Base-by-base conservation (phyloP, 2,329 filamentous ascomycete species). In the Thelonectria discophora region DNA sequence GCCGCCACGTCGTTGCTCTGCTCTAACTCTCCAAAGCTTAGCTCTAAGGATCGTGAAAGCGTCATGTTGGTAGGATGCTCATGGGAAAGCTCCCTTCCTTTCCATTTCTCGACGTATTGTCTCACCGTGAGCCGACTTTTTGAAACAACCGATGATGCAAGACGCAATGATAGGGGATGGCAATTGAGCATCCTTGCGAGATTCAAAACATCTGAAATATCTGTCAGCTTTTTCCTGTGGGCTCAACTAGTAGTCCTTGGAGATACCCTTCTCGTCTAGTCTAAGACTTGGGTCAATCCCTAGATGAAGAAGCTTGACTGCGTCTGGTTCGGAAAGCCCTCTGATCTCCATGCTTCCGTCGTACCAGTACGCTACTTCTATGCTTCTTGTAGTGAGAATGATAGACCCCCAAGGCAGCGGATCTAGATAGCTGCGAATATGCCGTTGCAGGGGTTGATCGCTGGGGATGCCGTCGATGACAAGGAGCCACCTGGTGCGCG, bases 121-220 rank as follows among this genome's bases (percentile, higher is more conserved):
- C 27, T 7, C 6, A 55, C 42, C 12, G 24, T 54, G 15, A 55
- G n/a, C 5, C 15, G 42, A n/a, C 37, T 37, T 6, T 17, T 24
- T 1, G 42, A 47, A 27, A 55, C n/a, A 12, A 32, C 52, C 3
- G 52, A 55, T n/a, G 52, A 20, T 8, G 52, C 40, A 3, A 55
- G 52, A 3, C 37, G 46, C 13, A 55, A 30, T 10, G 42, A 46
- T 13, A 55, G 42, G 3, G 52, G 52, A 10, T 55, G 52, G 3
- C 52, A 55, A 13, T 46, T 55, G 30, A 55, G 42, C 15, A 46
- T 55, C 15, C 30, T 55, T 13, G 42, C 42, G 5, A 55, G 42
- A 5, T 15, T 18, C 2, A 47, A 15, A 3, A 55, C 15, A 9
- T 55, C 52, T 55, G 13, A 5, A 30, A 7, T 2, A 30, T 30